Base-by-base conservation (phyloP, 108 stramenopile species). In the Fistulifera pelliculosa region DNA sequence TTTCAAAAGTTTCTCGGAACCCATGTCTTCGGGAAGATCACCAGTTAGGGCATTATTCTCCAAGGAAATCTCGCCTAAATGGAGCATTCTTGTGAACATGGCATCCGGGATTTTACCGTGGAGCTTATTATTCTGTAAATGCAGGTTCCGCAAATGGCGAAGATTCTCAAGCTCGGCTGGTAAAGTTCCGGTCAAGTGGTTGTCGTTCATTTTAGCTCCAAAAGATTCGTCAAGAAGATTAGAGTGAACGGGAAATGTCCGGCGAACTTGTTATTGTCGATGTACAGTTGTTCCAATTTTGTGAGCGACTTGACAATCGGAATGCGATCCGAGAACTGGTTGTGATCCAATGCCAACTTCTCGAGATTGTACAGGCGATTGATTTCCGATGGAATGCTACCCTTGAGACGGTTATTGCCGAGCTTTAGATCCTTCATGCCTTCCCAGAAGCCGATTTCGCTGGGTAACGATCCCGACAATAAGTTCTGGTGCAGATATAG, bases 21-120 rank as follows among this genome's bases (percentile, higher is more conserved):
- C 41, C 15, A 57, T 42, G 39, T 72, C 64, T 21, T 14, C 38
- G 19, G 65, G 62, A 25, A 77, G 53, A 14, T 52, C 31, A 1
- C 67, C 70, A 8, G 49, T 56, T 16, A 71, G 58, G 19, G 64
- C n/a, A 56, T 77, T 77, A 27, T 61, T 41, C 43, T 51, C 62
- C 23, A 64, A 21, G 25, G n/a, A n/a, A 2, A 64, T 14, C 1
- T 28, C 53, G 25, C 41, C 35, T 12, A 64, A 28, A 7, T 52
- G 23, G 15, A 16, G 27, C 24, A 64, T 21, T 19, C 41, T 18
- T 15, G 21, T 40, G n/a, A 64, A 24, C 12, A 21, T 14, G 25
- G 28, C 18, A 11, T 27, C 22, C 6, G 61, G 68, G 11, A 69
- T 49, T 1, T 35, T 38, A 22, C 68, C 68, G 25, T 44, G 49